Base-by-base conservation (phyloP, 208 protist species). In the Sergeia podlipaevii region DNA sequence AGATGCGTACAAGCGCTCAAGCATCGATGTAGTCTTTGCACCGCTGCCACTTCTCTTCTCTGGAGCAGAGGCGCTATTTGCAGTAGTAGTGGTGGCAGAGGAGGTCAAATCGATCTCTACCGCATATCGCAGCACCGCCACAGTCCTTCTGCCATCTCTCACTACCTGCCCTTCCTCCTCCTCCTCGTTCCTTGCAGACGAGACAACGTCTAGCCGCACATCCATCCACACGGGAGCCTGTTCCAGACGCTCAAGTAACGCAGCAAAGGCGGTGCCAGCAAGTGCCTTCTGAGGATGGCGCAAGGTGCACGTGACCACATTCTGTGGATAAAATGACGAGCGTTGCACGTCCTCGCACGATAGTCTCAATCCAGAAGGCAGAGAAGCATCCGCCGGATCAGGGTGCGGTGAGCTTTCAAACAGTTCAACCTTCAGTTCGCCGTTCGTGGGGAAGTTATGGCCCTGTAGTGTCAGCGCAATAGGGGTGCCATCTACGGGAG, bases 221-320 rank as follows among this genome's bases (percentile, higher is more conserved):
- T 75, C 68, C 51, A 75, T 61, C 68, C 63, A 75, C 43, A 59
- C 39, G 10, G 43, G 24, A 11, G 50, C 29, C 21, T 43, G 17
- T 15, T 36, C 32, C 20, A 18, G 44, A 61, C 55, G 43, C 11
- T 30, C 48, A 23, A 54, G 48, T 13, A 44, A 61, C 24, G 4
- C 4, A 17, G 8, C 20, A 3, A 20, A 20, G 6, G 44, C 28
- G 32, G 6, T 1, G 2, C 32, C 37, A 32, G 38, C 23, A n/a
- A 7, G 4, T 27, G 26, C 20, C 17, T 29, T 27, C 43, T 49
- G 59, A 4, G 83, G 83, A 32, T 76, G 62, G 4, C 48, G 65
- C 39, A 91, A 48, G 34, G 56, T 65, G 54, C 83, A 91, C 6
- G 67, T 74, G 15, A 91, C 43, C 27, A 91, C 62, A 53, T 91